phyloP scores from a whole-genome alignment of 805 yeast genomes.

The Saturnispora halmiae region DNA sequence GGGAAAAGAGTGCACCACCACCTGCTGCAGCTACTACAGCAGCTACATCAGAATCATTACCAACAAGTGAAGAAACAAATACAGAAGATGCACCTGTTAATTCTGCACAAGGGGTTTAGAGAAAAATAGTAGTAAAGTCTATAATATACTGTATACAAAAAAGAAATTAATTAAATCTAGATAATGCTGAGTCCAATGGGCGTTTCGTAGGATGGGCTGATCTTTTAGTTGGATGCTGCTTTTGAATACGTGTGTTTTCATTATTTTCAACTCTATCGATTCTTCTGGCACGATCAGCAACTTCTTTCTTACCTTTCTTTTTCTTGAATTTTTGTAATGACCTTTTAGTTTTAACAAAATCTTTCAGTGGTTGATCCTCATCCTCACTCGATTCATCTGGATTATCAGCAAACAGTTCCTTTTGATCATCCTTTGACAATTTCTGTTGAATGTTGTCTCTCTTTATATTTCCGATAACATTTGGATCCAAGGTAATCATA shows the following conservation, averaged over 20 bases:
- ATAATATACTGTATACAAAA: conserved; percentile 1
- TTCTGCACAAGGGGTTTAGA: background rate
- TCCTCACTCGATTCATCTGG: conserved; percentile 34
- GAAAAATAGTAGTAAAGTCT: background rate
- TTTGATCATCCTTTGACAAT: conserved; percentile 45
- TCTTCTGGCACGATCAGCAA: conserved; percentile 75
- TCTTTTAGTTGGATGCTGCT: conserved; percentile 43
- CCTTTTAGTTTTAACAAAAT: conserved; percentile 70
- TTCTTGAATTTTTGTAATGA: conserved; percentile 74
- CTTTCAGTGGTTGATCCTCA: conserved; percentile 48
- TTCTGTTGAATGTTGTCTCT: conserved; percentile 39
- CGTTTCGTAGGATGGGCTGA: conserved; percentile 30
- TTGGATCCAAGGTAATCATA: conserved; percentile 86
- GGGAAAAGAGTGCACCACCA: conserved; percentile 66
- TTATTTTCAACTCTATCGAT: conserved; percentile 70
- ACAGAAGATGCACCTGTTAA: background rate
- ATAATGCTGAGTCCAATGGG: conserved; percentile 36
- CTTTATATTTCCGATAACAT: conserved; percentile 69
- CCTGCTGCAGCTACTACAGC: conserved; percentile 42
- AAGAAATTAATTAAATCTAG: conserved; percentile 38
- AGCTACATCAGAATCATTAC: background rate
- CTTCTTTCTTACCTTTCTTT: conserved; percentile 75
- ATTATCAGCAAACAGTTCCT: conserved; percentile 25
- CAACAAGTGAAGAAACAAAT: background rate
- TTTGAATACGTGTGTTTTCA: conserved; percentile 37